Evolutionary conservation across 805 yeast genomes (phyloP).

Genomic region (Candida suzukii): DNA sequence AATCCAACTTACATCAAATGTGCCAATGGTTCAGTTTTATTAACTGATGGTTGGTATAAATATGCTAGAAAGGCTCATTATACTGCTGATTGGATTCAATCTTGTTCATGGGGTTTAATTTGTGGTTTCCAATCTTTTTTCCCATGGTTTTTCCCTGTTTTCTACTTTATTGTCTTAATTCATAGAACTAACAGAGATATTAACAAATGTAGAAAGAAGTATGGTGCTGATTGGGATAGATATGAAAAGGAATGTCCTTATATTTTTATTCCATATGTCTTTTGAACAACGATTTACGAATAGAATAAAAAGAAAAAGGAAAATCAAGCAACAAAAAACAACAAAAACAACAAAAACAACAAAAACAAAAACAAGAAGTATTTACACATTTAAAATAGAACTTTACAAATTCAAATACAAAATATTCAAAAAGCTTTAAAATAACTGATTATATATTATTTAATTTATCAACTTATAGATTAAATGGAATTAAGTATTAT

Average conservation of each 20-base stretch:
- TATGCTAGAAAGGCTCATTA: slow-evolving; percentile 93
- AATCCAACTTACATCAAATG: slow-evolving; percentile 84
- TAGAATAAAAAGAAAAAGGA: background rate
- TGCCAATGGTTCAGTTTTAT: slow-evolving; percentile 73
- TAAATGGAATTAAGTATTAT: too few relatives aligned
- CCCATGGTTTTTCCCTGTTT: slow-evolving; percentile 94
- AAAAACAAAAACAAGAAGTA: too few relatives aligned
- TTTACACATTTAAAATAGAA: too few relatives aligned
- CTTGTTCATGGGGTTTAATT: slow-evolving; percentile 84
- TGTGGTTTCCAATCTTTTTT: slow-evolving; percentile 85
- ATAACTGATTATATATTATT: too few relatives aligned
- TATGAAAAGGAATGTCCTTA: slow-evolving; percentile 87
- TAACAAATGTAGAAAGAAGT: slow-evolving; percentile 76
- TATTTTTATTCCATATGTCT: slow-evolving; percentile 82
- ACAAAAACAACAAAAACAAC: background rate
- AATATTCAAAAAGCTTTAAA: too few relatives aligned
- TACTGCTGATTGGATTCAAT: slow-evolving; percentile 88
- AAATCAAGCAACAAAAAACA: background rate
- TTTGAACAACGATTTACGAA: slow-evolving; percentile 25
- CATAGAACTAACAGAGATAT: slow-evolving; percentile 90
- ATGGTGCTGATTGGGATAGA: slow-evolving; percentile 90
- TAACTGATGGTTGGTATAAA: slow-evolving; percentile 92
- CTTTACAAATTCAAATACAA: too few relatives aligned
- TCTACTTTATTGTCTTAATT: slow-evolving; percentile 78
- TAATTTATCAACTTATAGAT: background rate